Base-by-base conservation (phyloP, 768 basidiomycete species). In the Suillus paluster region DNA sequence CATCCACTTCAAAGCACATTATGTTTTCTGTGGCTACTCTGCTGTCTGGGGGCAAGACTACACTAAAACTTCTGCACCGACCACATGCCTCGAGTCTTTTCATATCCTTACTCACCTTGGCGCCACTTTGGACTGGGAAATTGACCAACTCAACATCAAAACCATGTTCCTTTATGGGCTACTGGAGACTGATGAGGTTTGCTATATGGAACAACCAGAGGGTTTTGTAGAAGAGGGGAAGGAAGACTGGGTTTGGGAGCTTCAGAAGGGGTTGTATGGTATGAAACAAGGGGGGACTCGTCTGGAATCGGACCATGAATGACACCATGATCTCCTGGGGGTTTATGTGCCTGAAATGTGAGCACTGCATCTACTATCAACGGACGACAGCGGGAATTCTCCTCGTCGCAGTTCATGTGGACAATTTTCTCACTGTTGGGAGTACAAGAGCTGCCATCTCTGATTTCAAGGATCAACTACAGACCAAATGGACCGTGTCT, bases 131-230 rank as follows among this genome's bases (percentile, higher is more conserved):
- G 64, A 74, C 39, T 76, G 77, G 62, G 69, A 81, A 8, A 54
- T 84, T 10, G 65, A 79, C n/a, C 72, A 73, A 56, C 67, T 83
- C 10, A 75, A 73, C 17, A 49, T 85, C 33, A 79, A 78, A 33
- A 71, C 69, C 0, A 79, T 79, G 0, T 83, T 76, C 64, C 74
- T 84, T 0, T 79, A 76, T 56, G 69, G 74, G 4, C 65, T 75
- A 19, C 73, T 83, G 38, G 71, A 70, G 30, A 67, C 74, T 30
- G 67, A 69, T 12, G 30, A 62, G 30, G 33, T 56, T 5, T 78
- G 84, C 48, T 84, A 78, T 71, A 81, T 84, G 79, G 21, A 70
- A 7, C 76, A 76, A 57, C 78, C 80, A 1, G 73, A 71, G 0
- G 76, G 77, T 36, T 42, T 58, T 19, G 41, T 30, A 5, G 11